These are phyloP conservation scores for Penicillium sp. DNA, from an alignment of 2,329 filamentous ascomycete species.

Conservation along the genomic window DNA sequence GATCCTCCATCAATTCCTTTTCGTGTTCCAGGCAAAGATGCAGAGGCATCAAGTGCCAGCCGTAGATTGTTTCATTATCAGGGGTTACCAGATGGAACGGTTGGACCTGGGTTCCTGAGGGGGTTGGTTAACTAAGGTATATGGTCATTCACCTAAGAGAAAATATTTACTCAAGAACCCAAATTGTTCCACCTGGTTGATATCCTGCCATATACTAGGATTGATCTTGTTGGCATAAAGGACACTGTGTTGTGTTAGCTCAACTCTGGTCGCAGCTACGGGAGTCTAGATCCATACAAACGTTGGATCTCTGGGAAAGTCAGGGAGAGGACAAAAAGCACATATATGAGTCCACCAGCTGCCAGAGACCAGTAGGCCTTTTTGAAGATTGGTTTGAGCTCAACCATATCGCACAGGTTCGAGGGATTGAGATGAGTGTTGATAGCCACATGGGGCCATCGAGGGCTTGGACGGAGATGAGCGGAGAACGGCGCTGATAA, in stretches of 20 bases:
- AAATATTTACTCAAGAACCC: constrained; percentile 72
- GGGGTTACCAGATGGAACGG: constrained; percentile 74
- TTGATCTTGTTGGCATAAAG: constrained; percentile 82
- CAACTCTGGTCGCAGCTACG: background rate
- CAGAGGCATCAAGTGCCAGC: constrained; percentile 86
- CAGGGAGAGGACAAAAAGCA: constrained; percentile 63
- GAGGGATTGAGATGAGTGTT: background rate
- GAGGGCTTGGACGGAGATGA: constrained; percentile 3
- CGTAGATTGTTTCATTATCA: constrained; percentile 76
- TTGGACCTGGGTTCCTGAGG: constrained; percentile 78
- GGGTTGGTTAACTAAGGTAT: constrained; percentile 12
- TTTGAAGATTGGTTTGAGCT: constrained; percentile 48
- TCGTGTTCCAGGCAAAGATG: constrained; percentile 74
- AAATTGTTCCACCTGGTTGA: constrained; percentile 75
- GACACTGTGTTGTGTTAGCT: constrained; percentile 53
- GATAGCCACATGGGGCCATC: background rate
- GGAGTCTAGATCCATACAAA: constrained; percentile 59
- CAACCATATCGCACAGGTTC: constrained; percentile 29
- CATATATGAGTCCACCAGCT: constrained; percentile 63
- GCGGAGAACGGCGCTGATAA: constrained; percentile 16
- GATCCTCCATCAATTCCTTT: constrained; percentile 55
- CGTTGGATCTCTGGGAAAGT: constrained; percentile 72
- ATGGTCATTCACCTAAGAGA: background rate
- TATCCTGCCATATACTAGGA: constrained; percentile 67
- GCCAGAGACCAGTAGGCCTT: constrained; percentile 58